Base-by-base conservation (phyloP, 495 filamentous ascomycete species). In the Penicillium steckii region DNA sequence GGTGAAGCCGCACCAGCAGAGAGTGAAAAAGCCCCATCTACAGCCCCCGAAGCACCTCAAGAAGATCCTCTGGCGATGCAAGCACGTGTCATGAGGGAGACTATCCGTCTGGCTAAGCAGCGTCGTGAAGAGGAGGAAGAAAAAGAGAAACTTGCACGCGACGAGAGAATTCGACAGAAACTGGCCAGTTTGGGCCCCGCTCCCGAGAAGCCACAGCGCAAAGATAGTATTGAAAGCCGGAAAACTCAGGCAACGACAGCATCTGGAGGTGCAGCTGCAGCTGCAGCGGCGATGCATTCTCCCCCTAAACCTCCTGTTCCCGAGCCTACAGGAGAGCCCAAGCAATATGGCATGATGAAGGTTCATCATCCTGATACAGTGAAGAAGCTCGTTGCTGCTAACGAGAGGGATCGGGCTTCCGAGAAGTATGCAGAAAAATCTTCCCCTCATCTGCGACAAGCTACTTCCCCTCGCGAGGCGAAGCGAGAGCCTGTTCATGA, bases 41-140 rank as follows among this genome's bases (percentile, higher is more conserved):
- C 56, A 18, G 64, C 62, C 18, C 58, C 70, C 10, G 70, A 69
- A 44, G 62, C 56, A 41, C 57, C 68, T 1, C 72, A 76, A 15
- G 83, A 85, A 50, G 81, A 90, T 32, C 81, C 73, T 13, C 76
- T 85, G 46, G 85, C 80, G 43, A 61, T 81, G 29, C 94, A 97
- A 65, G 85, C 91, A 67, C 83, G 82, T 37, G 74, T 96, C 13
- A 97, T 97, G 94, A 85, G 82, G 46, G 87, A 93, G 60, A 85
- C 85, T 46, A 79, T 87, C 19, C 80, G 94, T 58, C 71, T 85
- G 48, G 91, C 89, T 9, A 85, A 85, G 57, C 87, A 89, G 67
- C 85, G 92, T 38, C 80, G 85, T 53, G 65, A 85, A 49, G 91
- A 97, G 50, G 80, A 94, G 60, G 92, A 96, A 59, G 87, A 85